phyloP scores from a whole-genome alignment of 495 filamentous ascomycete species.

The Trichoderma virens region DNA sequence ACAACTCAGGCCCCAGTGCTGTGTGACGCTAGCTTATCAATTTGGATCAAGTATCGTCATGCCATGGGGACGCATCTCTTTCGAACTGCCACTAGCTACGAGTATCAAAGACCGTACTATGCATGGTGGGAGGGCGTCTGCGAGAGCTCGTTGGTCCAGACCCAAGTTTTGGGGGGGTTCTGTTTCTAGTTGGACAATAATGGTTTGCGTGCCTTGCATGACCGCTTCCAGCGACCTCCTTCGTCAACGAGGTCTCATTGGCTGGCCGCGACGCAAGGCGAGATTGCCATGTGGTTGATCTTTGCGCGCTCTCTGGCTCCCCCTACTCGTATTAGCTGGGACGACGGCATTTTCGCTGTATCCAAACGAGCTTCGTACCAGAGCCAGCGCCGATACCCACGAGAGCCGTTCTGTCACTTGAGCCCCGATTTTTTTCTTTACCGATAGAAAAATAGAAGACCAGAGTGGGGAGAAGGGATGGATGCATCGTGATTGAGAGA shows the following conservation, averaged over 20 bases:
- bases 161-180: not conserved
- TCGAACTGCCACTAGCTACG: not conserved
- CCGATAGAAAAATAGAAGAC: too few species aligned
- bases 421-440: too few species aligned
- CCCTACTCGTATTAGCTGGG: not conserved
- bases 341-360: too few species aligned
- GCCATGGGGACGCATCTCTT: not conserved
- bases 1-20: too few species aligned
- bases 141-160: not conserved
- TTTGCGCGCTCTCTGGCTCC: not conserved
- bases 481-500: too few species aligned
- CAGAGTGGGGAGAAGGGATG: too few species aligned
- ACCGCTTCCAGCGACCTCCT: not conserved
- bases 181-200: not conserved
- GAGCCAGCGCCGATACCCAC: too few species aligned
- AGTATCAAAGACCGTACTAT: not conserved
- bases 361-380: too few species aligned
- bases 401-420: too few species aligned
- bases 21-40: not conserved
- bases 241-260: not conserved
- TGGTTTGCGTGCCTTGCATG: constrained; percentile 2
- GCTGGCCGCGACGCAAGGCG: not conserved
- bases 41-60: not conserved
- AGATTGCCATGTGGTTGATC: constrained; percentile 3
- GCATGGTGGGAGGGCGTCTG: not conserved